phyloP scores from a whole-genome alignment of 176 grass and related monocot species.

The Bonia amplexicaulis region DNA sequence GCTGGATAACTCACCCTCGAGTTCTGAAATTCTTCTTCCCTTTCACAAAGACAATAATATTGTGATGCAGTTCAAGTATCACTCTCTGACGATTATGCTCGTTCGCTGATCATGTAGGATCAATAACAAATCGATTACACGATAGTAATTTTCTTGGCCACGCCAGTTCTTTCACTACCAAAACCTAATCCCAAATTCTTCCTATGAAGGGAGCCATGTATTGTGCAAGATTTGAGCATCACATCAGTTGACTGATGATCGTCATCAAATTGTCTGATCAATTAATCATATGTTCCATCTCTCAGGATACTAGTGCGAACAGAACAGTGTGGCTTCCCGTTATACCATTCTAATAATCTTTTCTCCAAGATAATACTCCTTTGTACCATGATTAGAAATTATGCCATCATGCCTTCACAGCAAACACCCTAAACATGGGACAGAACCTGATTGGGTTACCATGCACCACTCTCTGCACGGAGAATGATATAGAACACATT shows the following conservation, averaged over 20 bases:
- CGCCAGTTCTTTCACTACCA: not conserved
- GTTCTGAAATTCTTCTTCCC: not conserved
- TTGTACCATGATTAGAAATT: not conserved
- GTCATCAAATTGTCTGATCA: not conserved
- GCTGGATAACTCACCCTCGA: not conserved
- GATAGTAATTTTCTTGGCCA: not conserved
- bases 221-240: not conserved
- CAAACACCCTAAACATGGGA: not conserved
- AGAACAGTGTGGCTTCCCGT: not conserved
- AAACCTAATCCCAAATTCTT: not conserved
- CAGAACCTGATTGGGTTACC: not conserved
- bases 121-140: not conserved
- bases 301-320: not conserved
- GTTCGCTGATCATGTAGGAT: not conserved
- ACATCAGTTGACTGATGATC: not conserved
- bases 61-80: not conserved
- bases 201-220: not conserved
- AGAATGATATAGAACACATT: not conserved
- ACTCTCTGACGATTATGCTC: not conserved
- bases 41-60: not conserved
- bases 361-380: no score
- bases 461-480: not conserved
- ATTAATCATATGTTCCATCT: not conserved
- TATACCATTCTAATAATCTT: no score
- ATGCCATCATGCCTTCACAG: not conserved